These are phyloP conservation scores for Quercus lobata DNA, from an alignment of 331 rosid species.

Conservation along the genomic window DNA sequence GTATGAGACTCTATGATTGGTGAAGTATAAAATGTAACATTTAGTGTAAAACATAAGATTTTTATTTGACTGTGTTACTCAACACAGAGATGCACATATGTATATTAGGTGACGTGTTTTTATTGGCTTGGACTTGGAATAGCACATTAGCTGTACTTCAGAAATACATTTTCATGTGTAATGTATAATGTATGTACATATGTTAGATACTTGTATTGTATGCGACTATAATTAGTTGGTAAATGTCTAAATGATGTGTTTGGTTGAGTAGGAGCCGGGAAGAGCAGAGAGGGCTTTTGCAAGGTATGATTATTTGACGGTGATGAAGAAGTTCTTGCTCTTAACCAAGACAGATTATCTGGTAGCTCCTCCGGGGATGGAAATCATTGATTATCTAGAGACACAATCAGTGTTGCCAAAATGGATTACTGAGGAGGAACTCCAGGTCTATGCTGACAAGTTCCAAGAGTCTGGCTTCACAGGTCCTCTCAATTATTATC, in stretches of 20 bases:
- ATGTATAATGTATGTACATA: too few relatives aligned
- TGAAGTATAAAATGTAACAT: too few relatives aligned
- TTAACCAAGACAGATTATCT: slow-evolving; percentile 13
- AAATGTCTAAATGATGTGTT: background rate
- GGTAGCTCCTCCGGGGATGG: slow-evolving; percentile 60
- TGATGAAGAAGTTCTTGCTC: slow-evolving; percentile 68
- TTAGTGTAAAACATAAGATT: too few relatives aligned
- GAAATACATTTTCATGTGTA: too few relatives aligned
- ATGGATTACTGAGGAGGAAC: slow-evolving; percentile 75
- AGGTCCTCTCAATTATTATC: slow-evolving; percentile 73
- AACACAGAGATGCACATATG: too few relatives aligned
- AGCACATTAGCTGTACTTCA: too few relatives aligned
- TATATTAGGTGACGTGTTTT: too few relatives aligned
- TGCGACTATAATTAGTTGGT: background rate
- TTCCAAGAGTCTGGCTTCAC: slow-evolving; percentile 82
- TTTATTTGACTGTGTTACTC: background rate
- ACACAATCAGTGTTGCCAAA: slow-evolving; percentile 61
- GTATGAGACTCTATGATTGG: too few relatives aligned
- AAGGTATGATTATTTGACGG: slow-evolving; percentile 67
- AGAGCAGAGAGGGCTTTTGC: slow-evolving; percentile 78
- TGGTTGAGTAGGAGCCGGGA: slow-evolving; percentile 56
- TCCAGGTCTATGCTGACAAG: slow-evolving; percentile 59
- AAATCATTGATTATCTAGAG: slow-evolving; percentile 57
- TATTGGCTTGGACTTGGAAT: too few relatives aligned
- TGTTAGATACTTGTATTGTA: background rate